Conservation (phyloP, 192 early-diverging fungal species). For the Allomyces macrogynus region DNA sequence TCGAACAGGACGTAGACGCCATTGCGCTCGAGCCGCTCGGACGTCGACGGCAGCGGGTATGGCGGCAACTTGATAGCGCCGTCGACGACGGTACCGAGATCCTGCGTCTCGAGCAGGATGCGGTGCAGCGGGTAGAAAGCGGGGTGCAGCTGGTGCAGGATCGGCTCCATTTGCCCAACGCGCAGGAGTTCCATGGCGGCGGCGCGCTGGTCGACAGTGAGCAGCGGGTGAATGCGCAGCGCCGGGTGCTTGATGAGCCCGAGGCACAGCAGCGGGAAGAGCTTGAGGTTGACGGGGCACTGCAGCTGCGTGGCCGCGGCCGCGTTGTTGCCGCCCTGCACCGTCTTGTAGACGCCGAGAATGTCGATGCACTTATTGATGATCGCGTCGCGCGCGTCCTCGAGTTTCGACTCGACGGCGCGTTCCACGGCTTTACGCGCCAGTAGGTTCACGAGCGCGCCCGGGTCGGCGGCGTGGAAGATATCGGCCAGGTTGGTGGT, state of each 20-base stretch:
- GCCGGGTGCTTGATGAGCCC: conserved; percentile 54
- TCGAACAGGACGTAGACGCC: conserved; percentile 76
- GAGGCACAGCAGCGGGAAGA: conserved; percentile 63
- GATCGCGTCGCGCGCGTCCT: conserved; percentile 84
- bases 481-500: conserved; percentile 59
- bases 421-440: conserved; percentile 87
- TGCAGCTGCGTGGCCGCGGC: conserved; percentile 64
- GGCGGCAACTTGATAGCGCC: neutral
- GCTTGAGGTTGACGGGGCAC: conserved; percentile 61
- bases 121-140: conserved; percentile 69
- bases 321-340: conserved; percentile 40
- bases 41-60: conserved; percentile 21
- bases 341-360: conserved; percentile 71
- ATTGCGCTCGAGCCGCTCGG: conserved; percentile 63
- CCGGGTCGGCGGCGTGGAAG: conserved; percentile 63
- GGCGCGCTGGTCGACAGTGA: conserved; percentile 15
- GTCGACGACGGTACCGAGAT: neutral
- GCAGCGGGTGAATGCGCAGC: conserved; percentile 1
- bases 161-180: neutral
- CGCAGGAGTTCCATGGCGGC: conserved; percentile 30
- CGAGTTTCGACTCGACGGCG: conserved; percentile 60
- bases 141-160: conserved; percentile 34
- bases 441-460: conserved; percentile 58
- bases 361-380: conserved; percentile 71
- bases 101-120: conserved; percentile 21